These are phyloP conservation scores for Bullera alba DNA, from an alignment of 768 basidiomycete genomes.

Conservation along the genomic window DNA sequence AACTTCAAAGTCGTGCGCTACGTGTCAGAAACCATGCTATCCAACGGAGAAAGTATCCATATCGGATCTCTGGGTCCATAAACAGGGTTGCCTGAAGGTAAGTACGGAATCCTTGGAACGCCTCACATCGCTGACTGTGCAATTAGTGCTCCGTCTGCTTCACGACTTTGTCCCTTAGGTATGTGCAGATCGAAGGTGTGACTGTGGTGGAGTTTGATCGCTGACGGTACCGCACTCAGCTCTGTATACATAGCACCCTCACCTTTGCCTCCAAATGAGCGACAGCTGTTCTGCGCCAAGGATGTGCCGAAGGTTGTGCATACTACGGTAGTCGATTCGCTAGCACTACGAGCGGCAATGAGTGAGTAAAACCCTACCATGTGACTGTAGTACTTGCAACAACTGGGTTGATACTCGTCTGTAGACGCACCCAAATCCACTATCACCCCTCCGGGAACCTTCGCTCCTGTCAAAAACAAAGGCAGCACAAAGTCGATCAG, in stretches of 20 bases:
- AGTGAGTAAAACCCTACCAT: constrained; percentile 2
- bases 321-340: constrained; percentile 10
- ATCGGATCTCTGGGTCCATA: constrained; percentile 16
- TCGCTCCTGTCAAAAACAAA: constrained; percentile 3
- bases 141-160: constrained; percentile 11
- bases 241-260: constrained; percentile 14
- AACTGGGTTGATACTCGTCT: not conserved
- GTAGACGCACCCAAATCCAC: constrained; percentile 11
- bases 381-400: not conserved
- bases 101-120: not conserved
- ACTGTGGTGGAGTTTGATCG: not conserved
- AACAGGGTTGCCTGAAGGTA: constrained; percentile 15
- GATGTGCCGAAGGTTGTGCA: constrained; percentile 15
- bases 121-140: not conserved
- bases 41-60: constrained; percentile 11
- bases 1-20: constrained; percentile 3
- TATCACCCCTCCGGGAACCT: constrained; percentile 4
- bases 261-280: not conserved
- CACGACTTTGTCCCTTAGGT: constrained; percentile 9
- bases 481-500: constrained; percentile 7
- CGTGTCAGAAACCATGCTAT: constrained; percentile 12
- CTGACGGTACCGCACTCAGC: not conserved
- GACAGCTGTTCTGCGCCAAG: constrained; percentile 8
- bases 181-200: not conserved
- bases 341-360: constrained; percentile 12